Percentiles rank a stretch among this genome's conserved stretches.
phyloP scores from a whole-genome alignment of 148 eudicot genomes.

The Persicaria tinctoria region DNA sequence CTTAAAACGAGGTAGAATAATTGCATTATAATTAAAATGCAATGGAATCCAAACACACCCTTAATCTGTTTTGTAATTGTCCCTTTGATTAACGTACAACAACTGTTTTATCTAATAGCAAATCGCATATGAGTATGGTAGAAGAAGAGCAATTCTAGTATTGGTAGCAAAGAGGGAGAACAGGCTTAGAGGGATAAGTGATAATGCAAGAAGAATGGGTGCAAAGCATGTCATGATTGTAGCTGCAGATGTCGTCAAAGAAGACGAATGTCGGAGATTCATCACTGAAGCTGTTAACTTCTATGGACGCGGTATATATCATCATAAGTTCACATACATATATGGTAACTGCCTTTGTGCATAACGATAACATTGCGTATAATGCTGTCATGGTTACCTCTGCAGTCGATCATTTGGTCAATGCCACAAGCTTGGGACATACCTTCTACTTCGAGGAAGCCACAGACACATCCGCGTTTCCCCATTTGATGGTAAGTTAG shows the following conservation, averaged over 20 bases:
- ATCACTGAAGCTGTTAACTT: constrained; percentile 53
- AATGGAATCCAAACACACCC: too few relatives aligned
- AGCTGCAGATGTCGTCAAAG: constrained; percentile 94
- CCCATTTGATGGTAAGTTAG: constrained; percentile 59
- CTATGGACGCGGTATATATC: constrained; percentile 42
- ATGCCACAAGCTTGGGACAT: constrained; percentile 84
- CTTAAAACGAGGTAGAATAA: too few relatives aligned
- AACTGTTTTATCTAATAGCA: constrained; percentile 32
- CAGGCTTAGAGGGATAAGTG: constrained; percentile 61
- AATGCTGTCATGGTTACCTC: background rate
- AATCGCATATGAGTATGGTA: constrained; percentile 88
- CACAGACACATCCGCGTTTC: constrained; percentile 59
- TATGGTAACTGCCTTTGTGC: background rate
- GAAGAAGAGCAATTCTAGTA: constrained; percentile 64
- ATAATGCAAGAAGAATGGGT: constrained; percentile 61
- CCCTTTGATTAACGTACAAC: background rate
- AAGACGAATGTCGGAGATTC: constrained; percentile 83
- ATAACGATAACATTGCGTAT: background rate
- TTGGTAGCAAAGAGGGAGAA: constrained; percentile 71
- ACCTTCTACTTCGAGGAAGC: constrained; percentile 86
- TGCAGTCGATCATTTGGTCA: constrained; percentile 93
- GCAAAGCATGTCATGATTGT: constrained; percentile 71
- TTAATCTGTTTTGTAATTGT: too few relatives aligned
- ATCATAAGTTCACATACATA: background rate
- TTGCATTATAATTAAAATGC: too few relatives aligned